These are phyloP conservation scores for Eutrema japonicum DNA, from an alignment of 345 rosid species.

Conservation along the genomic window DNA sequence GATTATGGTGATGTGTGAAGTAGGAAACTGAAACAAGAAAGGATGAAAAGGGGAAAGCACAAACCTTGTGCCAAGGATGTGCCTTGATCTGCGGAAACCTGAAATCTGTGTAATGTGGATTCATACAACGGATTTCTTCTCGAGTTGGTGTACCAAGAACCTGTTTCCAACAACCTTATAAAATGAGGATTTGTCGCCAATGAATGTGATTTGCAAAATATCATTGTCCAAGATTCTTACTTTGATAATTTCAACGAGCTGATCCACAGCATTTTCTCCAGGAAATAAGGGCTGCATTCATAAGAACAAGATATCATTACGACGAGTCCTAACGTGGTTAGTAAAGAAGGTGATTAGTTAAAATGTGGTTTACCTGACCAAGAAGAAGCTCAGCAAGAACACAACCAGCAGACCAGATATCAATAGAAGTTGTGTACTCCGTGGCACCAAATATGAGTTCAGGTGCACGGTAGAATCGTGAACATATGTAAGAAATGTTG, in stretches of 20 bases:
- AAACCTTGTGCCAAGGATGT: conserved; percentile 93
- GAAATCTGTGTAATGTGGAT: conserved; percentile 84
- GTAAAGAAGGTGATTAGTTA: neutral
- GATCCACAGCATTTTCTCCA: conserved; percentile 93
- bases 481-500: conserved; percentile 68
- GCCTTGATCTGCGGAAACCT: conserved; percentile 95
- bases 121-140: conserved; percentile 96
- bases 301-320: neutral
- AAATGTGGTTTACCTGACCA: conserved; percentile 58
- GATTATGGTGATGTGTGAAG: neutral
- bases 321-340: neutral
- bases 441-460: conserved; percentile 78
- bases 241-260: conserved; percentile 95
- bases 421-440: conserved; percentile 70
- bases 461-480: conserved; percentile 74
- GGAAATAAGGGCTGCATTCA: conserved; percentile 80
- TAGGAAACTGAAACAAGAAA: conserved; percentile 8
- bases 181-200: conserved; percentile 18
- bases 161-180: conserved; percentile 45
- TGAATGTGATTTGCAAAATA: neutral
- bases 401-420: conserved; percentile 81
- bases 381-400: conserved; percentile 75
- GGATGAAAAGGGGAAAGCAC: neutral
- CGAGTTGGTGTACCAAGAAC: conserved; percentile 95
- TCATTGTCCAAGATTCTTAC: conserved; percentile 40